A percentile compares a stretch with the other conserved stretches of the same genome.
These are phyloP conservation scores for Eucommia ulmoides DNA, from an alignment of 257 asterid species.

Conservation along the genomic window DNA sequence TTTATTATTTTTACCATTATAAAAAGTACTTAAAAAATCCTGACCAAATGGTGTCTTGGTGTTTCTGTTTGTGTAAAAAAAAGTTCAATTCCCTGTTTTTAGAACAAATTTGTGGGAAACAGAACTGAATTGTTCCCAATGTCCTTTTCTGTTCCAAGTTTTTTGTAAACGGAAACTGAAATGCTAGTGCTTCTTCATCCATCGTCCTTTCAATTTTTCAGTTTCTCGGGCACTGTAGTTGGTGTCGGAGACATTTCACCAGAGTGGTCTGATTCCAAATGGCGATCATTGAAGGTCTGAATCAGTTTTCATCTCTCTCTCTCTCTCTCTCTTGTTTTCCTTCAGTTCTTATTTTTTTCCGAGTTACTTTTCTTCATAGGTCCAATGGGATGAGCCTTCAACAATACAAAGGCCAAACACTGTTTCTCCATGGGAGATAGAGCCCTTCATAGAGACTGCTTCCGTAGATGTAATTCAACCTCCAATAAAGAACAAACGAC, in stretches of 20 bases:
- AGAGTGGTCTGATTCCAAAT: slow-evolving; percentile 58
- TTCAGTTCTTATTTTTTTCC: not conserved
- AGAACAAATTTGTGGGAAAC: no score
- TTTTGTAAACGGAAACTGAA: no score
- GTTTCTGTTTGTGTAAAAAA: no score
- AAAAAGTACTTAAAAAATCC: no score
- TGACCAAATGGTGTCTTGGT: no score
- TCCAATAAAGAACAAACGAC: slow-evolving; percentile 42
- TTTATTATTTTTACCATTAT: no score
- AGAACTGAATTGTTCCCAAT: no score
- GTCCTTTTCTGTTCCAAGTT: no score
- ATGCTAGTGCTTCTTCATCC: not conserved
- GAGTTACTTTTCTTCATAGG: slow-evolving; percentile 17
- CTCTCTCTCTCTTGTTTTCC: not conserved
- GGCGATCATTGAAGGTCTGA: slow-evolving; percentile 82
- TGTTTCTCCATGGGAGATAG: slow-evolving; percentile 81
- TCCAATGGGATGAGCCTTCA: slow-evolving; percentile 79
- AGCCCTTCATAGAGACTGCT: slow-evolving; percentile 55
- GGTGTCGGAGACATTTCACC: slow-evolving; percentile 54
- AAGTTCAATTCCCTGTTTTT: no score
- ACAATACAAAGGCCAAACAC: slow-evolving; percentile 45
- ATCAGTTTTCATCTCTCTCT: slow-evolving; percentile 1
- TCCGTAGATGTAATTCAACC: slow-evolving; percentile 30
- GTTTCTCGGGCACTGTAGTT: slow-evolving; percentile 75
- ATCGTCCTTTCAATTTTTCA: slow-evolving; percentile 11